Percentiles rank a stretch among this genome's conserved stretches.
Conservation (phyloP, 768 basidiomycete genomes). For the Amanita rimosa region DNA sequence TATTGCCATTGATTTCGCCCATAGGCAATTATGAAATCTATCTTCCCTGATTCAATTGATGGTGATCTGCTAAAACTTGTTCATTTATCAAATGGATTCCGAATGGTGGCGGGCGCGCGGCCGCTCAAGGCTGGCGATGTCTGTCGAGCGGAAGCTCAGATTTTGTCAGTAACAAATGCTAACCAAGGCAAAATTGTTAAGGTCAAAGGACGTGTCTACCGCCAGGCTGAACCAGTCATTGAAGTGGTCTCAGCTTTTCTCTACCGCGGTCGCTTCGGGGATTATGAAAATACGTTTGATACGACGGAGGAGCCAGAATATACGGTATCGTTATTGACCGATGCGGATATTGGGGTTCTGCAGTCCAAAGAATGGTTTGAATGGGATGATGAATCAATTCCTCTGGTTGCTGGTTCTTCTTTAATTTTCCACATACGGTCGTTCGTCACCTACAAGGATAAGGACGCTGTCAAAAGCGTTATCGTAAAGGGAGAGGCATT, state of each 20-base stretch:
- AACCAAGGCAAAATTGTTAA: constrained; percentile 91
- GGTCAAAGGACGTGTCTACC: constrained; percentile 76
- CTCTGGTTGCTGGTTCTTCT: constrained; percentile 68
- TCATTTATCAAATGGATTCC: constrained; percentile 96
- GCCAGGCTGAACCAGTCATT: constrained; percentile 71
- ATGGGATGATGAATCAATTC: constrained; percentile 77
- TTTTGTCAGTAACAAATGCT: constrained; percentile 81
- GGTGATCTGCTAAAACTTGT: constrained; percentile 94
- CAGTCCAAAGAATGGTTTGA: constrained; percentile 97
- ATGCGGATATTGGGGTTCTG: constrained; percentile 81
- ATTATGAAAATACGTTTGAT: constrained; percentile 96
- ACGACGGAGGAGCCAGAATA: constrained; percentile 86
- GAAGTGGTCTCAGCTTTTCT: constrained; percentile 94
- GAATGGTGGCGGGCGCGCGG: constrained; percentile 65
- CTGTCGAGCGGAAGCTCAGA: constrained; percentile 82
- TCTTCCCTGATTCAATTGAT: constrained; percentile 87
- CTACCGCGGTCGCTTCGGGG: constrained; percentile 89
- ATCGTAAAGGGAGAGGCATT: constrained; percentile 79
- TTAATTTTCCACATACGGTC: constrained; percentile 88
- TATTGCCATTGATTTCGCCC: constrained; percentile 7
- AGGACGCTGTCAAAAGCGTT: constrained; percentile 71
- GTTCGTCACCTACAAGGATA: constrained; percentile 85
- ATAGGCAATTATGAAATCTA: constrained; percentile 97
- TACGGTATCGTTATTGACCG: constrained; percentile 58
- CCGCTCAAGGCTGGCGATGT: constrained; percentile 78